These are phyloP conservation scores for Nasturtium officinale DNA, from an alignment of 345 rosid genomes.

Conservation along the genomic window DNA sequence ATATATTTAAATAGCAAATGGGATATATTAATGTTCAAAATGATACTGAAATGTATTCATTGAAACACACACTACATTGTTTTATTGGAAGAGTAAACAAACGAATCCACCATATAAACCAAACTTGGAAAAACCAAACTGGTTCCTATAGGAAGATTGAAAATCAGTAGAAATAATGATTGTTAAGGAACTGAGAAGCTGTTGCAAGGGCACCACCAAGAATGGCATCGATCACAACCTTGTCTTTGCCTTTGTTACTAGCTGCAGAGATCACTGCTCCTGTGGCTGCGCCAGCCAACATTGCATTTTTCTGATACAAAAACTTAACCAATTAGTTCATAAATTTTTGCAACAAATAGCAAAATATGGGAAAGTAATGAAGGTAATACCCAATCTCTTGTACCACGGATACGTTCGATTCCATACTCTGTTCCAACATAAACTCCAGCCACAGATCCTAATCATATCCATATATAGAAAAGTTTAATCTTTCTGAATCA, in stretches of 20 bases:
- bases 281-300: conserved; percentile 80
- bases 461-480: not conserved
- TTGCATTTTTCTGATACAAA: conserved; percentile 74
- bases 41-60: conserved; percentile 17
- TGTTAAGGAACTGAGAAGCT: conserved; percentile 71
- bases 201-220: conserved; percentile 82
- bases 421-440: conserved; percentile 81
- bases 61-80: conserved; percentile 10
- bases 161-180: conserved; percentile 46
- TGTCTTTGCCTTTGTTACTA: conserved; percentile 53
- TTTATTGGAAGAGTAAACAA: conserved; percentile 27
- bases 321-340: not conserved
- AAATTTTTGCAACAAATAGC: not conserved
- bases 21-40: not conserved
- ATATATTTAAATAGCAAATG: not conserved
- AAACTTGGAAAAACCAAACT: conserved; percentile 4
- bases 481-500: not conserved
- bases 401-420: conserved; percentile 69
- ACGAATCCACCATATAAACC: conserved; percentile 17
- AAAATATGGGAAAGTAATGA: not conserved
- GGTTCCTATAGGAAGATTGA: not conserved
- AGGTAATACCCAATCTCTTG: conserved; percentile 67
- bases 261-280: conserved; percentile 72
- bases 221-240: conserved; percentile 62
- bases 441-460: conserved; percentile 73